Evolutionary conservation across 768 basidiomycete genomes (phyloP).

Genomic region (Imleria badia): DNA sequence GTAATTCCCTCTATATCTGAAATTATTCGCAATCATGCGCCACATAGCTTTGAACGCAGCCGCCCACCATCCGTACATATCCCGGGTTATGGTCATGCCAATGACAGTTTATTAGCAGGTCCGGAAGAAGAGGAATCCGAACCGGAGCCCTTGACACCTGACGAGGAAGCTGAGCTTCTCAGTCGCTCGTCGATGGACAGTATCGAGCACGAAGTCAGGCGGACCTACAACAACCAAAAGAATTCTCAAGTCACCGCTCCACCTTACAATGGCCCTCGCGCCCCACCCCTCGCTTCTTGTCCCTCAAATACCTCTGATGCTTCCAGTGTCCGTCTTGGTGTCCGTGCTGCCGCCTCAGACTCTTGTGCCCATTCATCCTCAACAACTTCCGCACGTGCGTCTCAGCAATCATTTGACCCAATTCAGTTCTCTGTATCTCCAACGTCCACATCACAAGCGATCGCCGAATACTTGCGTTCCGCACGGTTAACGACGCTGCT

Average conservation of each 20-base stretch:
- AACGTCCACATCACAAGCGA: slow-evolving; percentile 62
- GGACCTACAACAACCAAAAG: slow-evolving; percentile 62
- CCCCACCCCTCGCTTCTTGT: slow-evolving; percentile 19
- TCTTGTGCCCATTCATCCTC: slow-evolving; percentile 54
- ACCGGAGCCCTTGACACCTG: slow-evolving; percentile 48
- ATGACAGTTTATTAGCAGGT: slow-evolving; percentile 42
- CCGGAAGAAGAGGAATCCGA: slow-evolving; percentile 53
- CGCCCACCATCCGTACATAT: slow-evolving; percentile 46
- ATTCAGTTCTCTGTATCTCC: slow-evolving; percentile 43
- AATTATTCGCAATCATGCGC: slow-evolving; percentile 78
- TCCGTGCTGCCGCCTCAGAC: slow-evolving; percentile 42
- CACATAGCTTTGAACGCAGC: slow-evolving; percentile 51
- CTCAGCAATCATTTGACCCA: slow-evolving; percentile 28
- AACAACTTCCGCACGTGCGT: slow-evolving; percentile 18
- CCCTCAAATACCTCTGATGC: slow-evolving; percentile 59
- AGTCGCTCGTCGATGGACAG: slow-evolving; percentile 88
- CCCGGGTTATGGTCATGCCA: slow-evolving; percentile 48
- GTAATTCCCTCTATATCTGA: slow-evolving; percentile 83
- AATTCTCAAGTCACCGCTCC: slow-evolving; percentile 32
- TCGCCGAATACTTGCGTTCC: slow-evolving; percentile 87
- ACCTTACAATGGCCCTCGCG: slow-evolving; percentile 45
- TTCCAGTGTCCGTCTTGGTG: slow-evolving; percentile 40
- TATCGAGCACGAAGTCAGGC: slow-evolving; percentile 78
- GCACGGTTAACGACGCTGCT: slow-evolving; percentile 80
- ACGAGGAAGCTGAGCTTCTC: slow-evolving; percentile 63